Evolutionary conservation across 1,139 yeast species (phyloP), one percentile per base, ranked within the genome.

Genomic region (Blastobotrys buckinghamii): DNA sequence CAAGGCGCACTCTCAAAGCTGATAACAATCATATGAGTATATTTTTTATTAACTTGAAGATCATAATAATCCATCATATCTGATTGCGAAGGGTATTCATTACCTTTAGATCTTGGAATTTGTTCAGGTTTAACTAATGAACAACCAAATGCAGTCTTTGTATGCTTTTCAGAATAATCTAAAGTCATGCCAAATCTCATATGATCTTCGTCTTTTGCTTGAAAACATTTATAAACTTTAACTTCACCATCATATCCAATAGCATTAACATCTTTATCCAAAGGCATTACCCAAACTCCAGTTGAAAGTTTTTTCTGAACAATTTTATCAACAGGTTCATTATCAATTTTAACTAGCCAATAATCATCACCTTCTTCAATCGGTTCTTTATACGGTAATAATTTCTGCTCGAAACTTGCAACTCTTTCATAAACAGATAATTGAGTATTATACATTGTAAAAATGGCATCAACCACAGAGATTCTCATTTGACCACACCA

Each of bases 401-500:
- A 29, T 13, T 40, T 17, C 10, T 15, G 2, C 9, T 41, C 48
- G 29, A 45, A 37, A 9, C 44, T 44, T n/a, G 22, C 20, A 22
- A 45, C 19, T 13, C 48, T 32, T 9, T 33, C 38, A 2, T 19
- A 12, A 15, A 44, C 32, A 7, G 46, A 24, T n/a, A 16, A 17
- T 16, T 36, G 22, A n/a, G 64, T 63, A 59, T 86, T 84, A 2
- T 79, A 76, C 16, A 84, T 72, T 38, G 78, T 83, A 41, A 86
- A 68, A 29, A 94, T 62, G 0, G 81, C 69, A 42, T 73, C 71
- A 12, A 86, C 84, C 2, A 92, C 57, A 7, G 75, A 78, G 39
- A 75, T 72, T 48, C 98, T 75, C 37, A 89, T 69, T 63, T 92
- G 97, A 52, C 82, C 85, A 67, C 99, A 94, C 99, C 99, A 94